Conservation (phyloP, 2,329 filamentous ascomycete genomes). For the Colletotrichum chlorophyti region DNA sequence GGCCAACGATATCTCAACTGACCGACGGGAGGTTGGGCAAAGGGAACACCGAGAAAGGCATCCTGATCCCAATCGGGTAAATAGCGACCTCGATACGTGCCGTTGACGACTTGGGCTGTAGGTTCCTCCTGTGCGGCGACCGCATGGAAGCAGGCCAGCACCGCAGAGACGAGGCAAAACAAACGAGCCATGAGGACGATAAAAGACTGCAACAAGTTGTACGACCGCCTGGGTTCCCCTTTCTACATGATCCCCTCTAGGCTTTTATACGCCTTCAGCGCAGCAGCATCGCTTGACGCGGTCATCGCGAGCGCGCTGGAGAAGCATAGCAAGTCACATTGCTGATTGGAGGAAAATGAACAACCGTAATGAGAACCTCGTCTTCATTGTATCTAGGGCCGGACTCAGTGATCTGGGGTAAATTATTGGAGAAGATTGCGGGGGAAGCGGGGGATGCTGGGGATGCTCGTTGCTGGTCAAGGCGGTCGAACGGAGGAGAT, state of each 20-base stretch:
- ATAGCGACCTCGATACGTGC: conserved; percentile 42
- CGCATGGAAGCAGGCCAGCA: conserved; percentile 8
- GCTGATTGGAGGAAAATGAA: conserved; percentile 27
- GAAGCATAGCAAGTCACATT: neutral
- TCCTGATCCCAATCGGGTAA: conserved; percentile 45
- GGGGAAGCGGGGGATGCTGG: conserved; percentile 24
- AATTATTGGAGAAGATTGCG: conserved; percentile 27
- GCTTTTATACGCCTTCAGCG: conserved; percentile 13
- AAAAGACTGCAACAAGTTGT: too few species aligned
- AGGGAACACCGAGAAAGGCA: conserved; percentile 44
- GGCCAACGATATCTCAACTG: conserved; percentile 45
- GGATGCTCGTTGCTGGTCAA: conserved; percentile 1
- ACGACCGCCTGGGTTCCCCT: neutral
- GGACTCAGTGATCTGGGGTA: conserved; percentile 4
- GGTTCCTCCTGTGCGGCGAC: conserved; percentile 11
- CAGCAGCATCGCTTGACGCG: neutral
- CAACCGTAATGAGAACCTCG: conserved; percentile 4
- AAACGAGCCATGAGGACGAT: conserved; percentile 5
- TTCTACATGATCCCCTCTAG: neutral
- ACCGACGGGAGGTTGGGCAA: conserved; percentile 44
- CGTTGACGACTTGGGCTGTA: conserved; percentile 36
- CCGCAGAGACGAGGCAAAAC: neutral
- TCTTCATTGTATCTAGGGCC: neutral
- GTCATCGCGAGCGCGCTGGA: neutral
- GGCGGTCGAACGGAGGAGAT: neutral